Conservation (phyloP, 169 alveolate genomes). For the Plasmodium blacklocki region DNA sequence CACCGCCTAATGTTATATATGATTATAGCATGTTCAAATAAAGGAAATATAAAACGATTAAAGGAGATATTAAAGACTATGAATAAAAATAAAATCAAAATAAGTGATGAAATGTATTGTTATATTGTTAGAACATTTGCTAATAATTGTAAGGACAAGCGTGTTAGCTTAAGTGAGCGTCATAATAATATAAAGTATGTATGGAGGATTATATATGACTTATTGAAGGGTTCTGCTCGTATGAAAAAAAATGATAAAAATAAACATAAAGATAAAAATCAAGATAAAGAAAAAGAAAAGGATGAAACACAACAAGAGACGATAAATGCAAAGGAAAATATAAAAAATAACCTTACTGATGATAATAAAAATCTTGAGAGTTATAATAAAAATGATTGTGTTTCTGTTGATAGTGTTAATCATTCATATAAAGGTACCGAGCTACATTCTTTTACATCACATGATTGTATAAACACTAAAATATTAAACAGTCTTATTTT, state of each 20-base stretch:
- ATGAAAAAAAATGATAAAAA: too few relatives aligned
- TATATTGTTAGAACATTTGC: conserved; percentile 80
- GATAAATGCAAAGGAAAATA: neutral
- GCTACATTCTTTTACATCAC: neutral
- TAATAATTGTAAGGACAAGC: conserved; percentile 55
- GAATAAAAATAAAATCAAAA: conserved; percentile 51
- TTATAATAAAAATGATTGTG: neutral
- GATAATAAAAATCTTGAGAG: conserved; percentile 4
- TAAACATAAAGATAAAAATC: too few relatives aligned
- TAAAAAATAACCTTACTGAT: neutral
- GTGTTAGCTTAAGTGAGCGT: conserved; percentile 67
- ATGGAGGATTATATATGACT: conserved; percentile 84
- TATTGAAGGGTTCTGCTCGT: conserved; percentile 1
- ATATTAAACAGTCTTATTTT: conserved; percentile 83
- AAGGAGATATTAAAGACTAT: conserved; percentile 81
- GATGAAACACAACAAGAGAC: too few relatives aligned
- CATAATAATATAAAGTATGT: conserved; percentile 79
- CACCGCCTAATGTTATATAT: conserved; percentile 52
- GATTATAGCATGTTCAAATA: conserved; percentile 81
- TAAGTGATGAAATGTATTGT: conserved; percentile 72
- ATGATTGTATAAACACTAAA: conserved; percentile 19
- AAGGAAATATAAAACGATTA: conserved; percentile 80
- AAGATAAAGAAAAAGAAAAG: too few relatives aligned
- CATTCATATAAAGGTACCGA: neutral
- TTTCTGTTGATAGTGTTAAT: neutral